A percentile compares a stretch with the other conserved stretches of the same genome.
Evolutionary conservation across 1,284 basidiomycete species (phyloP).

Genomic region (Coriolopsis trogii): DNA sequence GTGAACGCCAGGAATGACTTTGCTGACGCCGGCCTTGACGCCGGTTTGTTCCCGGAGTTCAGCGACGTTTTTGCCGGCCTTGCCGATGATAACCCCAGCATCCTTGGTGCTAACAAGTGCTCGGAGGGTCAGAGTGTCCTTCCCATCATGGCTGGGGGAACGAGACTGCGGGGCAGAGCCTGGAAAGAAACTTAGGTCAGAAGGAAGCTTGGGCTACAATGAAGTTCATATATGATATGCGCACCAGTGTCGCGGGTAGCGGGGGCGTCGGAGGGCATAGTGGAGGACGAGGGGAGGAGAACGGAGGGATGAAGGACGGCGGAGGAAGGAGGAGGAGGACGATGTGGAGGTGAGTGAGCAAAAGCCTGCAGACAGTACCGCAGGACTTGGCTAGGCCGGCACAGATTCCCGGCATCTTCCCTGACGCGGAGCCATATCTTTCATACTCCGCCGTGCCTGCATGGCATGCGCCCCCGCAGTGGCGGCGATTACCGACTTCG

Average conservation of each 20-base stretch:
- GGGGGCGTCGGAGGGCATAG: slow-evolving; percentile 67
- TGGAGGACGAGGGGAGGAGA: slow-evolving; percentile 33
- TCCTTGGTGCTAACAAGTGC: slow-evolving; percentile 96
- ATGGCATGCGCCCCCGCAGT: background rate
- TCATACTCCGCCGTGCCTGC: slow-evolving; percentile 13
- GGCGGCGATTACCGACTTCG: background rate
- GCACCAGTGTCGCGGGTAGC: slow-evolving; percentile 55
- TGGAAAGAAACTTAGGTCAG: slow-evolving; percentile 16
- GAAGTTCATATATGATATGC: slow-evolving; percentile 1
- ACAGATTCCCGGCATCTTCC: slow-evolving; percentile 16
- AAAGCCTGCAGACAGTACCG: slow-evolving; percentile 24
- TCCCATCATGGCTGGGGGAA: slow-evolving; percentile 62
- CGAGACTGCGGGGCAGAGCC: slow-evolving; percentile 59
- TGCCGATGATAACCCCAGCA: slow-evolving; percentile 96
- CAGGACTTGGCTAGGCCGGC: slow-evolving; percentile 23
- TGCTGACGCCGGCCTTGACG: slow-evolving; percentile 98
- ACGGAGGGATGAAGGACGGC: slow-evolving; percentile 33
- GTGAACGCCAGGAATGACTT: slow-evolving; percentile 96
- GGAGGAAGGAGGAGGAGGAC: slow-evolving; percentile 37
- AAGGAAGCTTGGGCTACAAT: slow-evolving; percentile 10
- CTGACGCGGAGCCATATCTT: slow-evolving; percentile 9
- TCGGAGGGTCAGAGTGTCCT: slow-evolving; percentile 83
- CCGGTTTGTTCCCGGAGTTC: slow-evolving; percentile 93
- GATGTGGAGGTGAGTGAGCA: slow-evolving; percentile 33
- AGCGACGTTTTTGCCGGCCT: slow-evolving; percentile 95